Base-by-base conservation (phyloP, 2,329 filamentous ascomycete species). In the Shiraia bambusicola region DNA sequence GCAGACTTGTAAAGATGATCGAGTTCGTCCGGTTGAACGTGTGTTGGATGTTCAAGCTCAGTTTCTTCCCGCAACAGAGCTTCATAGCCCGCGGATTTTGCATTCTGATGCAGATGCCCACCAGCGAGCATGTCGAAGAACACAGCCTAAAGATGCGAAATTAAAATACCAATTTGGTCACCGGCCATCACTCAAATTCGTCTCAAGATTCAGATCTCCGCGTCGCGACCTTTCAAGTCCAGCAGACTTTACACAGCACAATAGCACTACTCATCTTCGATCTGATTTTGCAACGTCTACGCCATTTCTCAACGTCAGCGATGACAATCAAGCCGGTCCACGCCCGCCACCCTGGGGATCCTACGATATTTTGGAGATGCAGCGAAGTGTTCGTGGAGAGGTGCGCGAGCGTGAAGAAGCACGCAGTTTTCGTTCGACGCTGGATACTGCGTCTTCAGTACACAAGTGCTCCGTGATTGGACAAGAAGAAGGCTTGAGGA, bases 111-210 rank as follows among this genome's bases (percentile, higher is more conserved):
- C 29, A n/a, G 25, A 39, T 8, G 30, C 44, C 11, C 34, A 35
- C 10, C 4, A 25, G 17, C 22, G 15, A 13, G 34, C 32, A n/a
- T 17, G 27, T 15, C 35, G 38, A 13, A 37, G 35, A n/a, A 42
- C 28, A 9, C 28, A 37, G 12, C 50, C 45, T 3, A 51, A 50
- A 33, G 42, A 54, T 13, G 45, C 40, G 31, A 40, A 47, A 8
- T 36, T 46, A 17, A 37, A 26, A 27, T 49, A 52, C n/a, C 26
- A 37, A 13, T 49, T 49, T 13, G 42, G 42, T 5, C 45, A 45
- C 12, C 43, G 42, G 2, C 50, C 50, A 3, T 28, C 28, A 3
- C 15, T 13, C 16, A 2, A 7, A 6, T 12, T 42, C 8, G 12
- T 15, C 3, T 15, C 35, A 14, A 35, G 15, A 11, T 30, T 25